A percentile compares a stretch with the other conserved stretches of the same genome.
These are phyloP conservation scores for Saturnispora galanensis DNA, from an alignment of 805 yeast species.

Conservation along the genomic window DNA sequence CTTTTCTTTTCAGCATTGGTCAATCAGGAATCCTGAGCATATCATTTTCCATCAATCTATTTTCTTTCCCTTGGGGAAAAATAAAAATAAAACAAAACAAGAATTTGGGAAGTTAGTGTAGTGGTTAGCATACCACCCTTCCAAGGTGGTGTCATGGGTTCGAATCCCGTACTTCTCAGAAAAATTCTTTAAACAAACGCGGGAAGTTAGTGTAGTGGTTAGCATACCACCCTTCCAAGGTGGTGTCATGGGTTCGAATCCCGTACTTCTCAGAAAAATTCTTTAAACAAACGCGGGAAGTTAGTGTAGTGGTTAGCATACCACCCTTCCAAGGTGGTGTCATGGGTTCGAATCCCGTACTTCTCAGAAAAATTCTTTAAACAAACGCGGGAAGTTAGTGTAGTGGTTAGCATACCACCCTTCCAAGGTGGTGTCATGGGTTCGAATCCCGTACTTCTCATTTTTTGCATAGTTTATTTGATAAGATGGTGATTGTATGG, in stretches of 20 bases:
- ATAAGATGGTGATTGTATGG: background rate
- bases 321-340: slow-evolving; percentile 91
- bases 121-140: slow-evolving; percentile 89
- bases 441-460: slow-evolving; percentile 65
- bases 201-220: slow-evolving; percentile 92
- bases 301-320: slow-evolving; percentile 89
- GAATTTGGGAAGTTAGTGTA: slow-evolving; percentile 32
- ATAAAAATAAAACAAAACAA: too few species aligned
- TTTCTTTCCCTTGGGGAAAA: too few species aligned
- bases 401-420: slow-evolving; percentile 89
- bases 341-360: slow-evolving; percentile 89
- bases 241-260: slow-evolving; percentile 92
- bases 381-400: slow-evolving; percentile 62
- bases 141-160: slow-evolving; percentile 93
- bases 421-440: slow-evolving; percentile 93
- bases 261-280: slow-evolving; percentile 41
- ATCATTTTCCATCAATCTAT: too few species aligned
- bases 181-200: too few species aligned
- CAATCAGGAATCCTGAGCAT: too few species aligned
- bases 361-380: too few species aligned
- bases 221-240: slow-evolving; percentile 92
- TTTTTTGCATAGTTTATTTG: too few species aligned
- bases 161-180: slow-evolving; percentile 57
- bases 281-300: too few species aligned
- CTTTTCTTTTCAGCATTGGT: too few species aligned